Evolutionary conservation across 2,329 filamentous ascomycete genomes (phyloP).

Genomic region (Aspergillus nomiae): DNA sequence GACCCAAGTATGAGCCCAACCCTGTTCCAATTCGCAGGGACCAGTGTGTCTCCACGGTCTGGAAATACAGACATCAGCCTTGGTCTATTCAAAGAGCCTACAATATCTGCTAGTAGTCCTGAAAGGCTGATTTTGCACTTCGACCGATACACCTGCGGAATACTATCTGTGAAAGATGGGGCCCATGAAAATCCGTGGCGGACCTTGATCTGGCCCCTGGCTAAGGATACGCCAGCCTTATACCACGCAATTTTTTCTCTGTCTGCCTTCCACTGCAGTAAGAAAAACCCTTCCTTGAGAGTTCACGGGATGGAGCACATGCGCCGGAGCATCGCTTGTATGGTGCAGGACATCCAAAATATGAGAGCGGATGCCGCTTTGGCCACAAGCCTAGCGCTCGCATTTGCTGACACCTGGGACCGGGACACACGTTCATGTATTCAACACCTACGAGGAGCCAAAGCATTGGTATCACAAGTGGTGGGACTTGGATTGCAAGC

Average conservation of each 20-base stretch:
- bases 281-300: slow-evolving; percentile 58
- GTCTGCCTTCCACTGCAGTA: slow-evolving; percentile 68
- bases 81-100: slow-evolving; percentile 49
- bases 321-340: slow-evolving; percentile 61
- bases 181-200: slow-evolving; percentile 71
- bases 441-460: slow-evolving; percentile 68
- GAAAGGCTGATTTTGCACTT: slow-evolving; percentile 67
- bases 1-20: slow-evolving; percentile 35
- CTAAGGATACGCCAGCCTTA: slow-evolving; percentile 63
- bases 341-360: slow-evolving; percentile 61
- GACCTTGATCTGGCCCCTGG: slow-evolving; percentile 68
- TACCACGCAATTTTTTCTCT: slow-evolving; percentile 70
- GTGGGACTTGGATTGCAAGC: slow-evolving; percentile 47
- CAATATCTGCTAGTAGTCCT: slow-evolving; percentile 53
- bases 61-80: slow-evolving; percentile 12
- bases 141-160: slow-evolving; percentile 67
- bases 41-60: slow-evolving; percentile 34
- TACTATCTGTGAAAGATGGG: slow-evolving; percentile 71
- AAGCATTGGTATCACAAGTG: slow-evolving; percentile 63
- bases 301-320: slow-evolving; percentile 70
- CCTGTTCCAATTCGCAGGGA: slow-evolving; percentile 41
- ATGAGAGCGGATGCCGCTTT: slow-evolving; percentile 67
- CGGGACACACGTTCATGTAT: slow-evolving; percentile 69
- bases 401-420: slow-evolving; percentile 73
- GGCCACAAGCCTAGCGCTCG: slow-evolving; percentile 69